Percentiles rank a stretch among this genome's conserved stretches.
phyloP scores from a whole-genome alignment of 306 rosid genomes.

The Fragaria ananassa region DNA sequence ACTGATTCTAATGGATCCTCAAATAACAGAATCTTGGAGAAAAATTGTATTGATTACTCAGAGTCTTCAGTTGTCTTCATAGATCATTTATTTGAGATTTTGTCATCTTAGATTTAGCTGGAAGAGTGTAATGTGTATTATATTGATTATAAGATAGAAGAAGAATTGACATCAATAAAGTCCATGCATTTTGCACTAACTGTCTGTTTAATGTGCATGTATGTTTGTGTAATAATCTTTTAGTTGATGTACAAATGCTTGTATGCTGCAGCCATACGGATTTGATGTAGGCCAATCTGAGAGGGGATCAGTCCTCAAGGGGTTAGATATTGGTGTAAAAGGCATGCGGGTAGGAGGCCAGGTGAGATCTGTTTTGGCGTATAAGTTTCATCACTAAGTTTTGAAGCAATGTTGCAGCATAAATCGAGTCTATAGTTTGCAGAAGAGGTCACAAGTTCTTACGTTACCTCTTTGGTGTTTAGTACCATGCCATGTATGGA shows the following conservation, averaged over 20 bases:
- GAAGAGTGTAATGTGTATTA: not conserved
- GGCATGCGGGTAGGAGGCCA: constrained; percentile 98
- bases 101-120: not conserved
- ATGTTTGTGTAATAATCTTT: not conserved
- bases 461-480: not conserved
- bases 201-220: not conserved
- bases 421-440: not conserved
- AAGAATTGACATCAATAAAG: not conserved
- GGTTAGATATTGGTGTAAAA: constrained; percentile 82
- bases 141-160: not conserved
- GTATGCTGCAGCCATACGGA: constrained; percentile 88
- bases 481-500: constrained; percentile 15
- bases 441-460: not conserved
- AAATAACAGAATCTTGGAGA: not conserved
- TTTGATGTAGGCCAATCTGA: constrained; percentile 93
- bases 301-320: constrained; percentile 80
- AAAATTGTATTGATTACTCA: not conserved
- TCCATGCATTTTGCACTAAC: not conserved
- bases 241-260: constrained; percentile 26
- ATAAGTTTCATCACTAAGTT: constrained; percentile 12
- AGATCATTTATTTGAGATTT: not conserved
- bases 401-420: constrained; percentile 10
- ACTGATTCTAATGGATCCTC: not conserved
- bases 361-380: constrained; percentile 42
- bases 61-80: not conserved